Evolutionary conservation across 2,329 filamentous ascomycete genomes (phyloP).

Genomic region (Hymenoscyphus infarciens): DNA sequence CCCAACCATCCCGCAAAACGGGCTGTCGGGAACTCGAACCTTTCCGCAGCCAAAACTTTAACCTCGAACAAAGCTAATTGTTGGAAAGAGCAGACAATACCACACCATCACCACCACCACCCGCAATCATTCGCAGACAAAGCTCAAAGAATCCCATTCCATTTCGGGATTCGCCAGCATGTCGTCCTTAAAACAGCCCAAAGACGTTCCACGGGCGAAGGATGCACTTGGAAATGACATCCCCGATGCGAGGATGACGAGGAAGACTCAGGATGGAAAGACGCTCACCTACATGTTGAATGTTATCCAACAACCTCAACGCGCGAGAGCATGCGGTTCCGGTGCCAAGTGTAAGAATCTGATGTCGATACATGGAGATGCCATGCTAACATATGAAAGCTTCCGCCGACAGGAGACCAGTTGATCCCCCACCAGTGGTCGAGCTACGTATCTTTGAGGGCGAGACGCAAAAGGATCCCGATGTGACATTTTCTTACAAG

Average conservation of each 20-base stretch:
- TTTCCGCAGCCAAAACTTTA: slow-evolving; percentile 3
- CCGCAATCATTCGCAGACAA: background rate
- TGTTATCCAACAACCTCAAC: slow-evolving; percentile 91
- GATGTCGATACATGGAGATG: slow-evolving; percentile 1
- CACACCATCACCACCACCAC: background rate
- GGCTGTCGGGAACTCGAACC: slow-evolving; percentile 1
- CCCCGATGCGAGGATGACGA: background rate
- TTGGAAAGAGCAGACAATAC: background rate
- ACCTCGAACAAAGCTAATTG: slow-evolving; percentile 1
- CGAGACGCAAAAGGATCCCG: slow-evolving; percentile 49
- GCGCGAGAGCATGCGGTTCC: slow-evolving; percentile 89
- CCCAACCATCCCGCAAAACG: background rate
- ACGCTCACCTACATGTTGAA: slow-evolving; percentile 76
- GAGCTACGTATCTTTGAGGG: slow-evolving; percentile 84
- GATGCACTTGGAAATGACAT: background rate
- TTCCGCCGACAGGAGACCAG: slow-evolving; percentile 25
- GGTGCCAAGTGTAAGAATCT: slow-evolving; percentile 81
- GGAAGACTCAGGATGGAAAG: slow-evolving; percentile 58
- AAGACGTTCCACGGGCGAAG: slow-evolving; percentile 1
- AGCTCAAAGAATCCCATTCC: background rate
- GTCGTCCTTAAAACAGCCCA: background rate
- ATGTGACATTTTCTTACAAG: slow-evolving; percentile 87
- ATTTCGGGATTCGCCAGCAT: background rate
- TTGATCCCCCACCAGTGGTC: slow-evolving; percentile 74
- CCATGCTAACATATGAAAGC: slow-evolving; percentile 23